Percentiles rank a stretch among this genome's conserved stretches.
Evolutionary conservation across 345 rosid species (phyloP).

Genomic region (Lepidium africanum): DNA sequence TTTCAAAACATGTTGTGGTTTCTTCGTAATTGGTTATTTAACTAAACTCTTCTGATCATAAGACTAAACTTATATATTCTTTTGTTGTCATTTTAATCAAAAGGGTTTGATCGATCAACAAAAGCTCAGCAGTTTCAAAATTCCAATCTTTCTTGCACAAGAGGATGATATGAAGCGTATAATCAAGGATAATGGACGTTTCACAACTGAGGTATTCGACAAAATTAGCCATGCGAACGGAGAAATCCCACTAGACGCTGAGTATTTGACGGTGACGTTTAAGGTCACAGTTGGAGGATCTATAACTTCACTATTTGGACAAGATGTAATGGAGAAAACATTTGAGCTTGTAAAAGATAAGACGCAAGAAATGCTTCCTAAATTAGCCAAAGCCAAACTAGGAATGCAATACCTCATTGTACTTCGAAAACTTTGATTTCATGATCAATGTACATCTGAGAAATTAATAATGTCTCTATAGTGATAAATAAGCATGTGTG

Average conservation of each 20-base stretch:
- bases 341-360: constrained; percentile 2
- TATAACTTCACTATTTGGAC: neutral
- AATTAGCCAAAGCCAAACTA: neutral
- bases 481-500: neutral
- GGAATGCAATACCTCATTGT: constrained; percentile 16
- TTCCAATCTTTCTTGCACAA: constrained; percentile 19
- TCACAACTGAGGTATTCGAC: constrained; percentile 8
- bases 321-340: constrained; percentile 9
- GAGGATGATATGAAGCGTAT: constrained; percentile 9
- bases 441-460: neutral
- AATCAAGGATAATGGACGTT: constrained; percentile 11
- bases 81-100: neutral
- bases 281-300: constrained; percentile 7
- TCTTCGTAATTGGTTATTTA: too few relatives aligned
- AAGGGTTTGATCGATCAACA: constrained; percentile 24
- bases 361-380: constrained; percentile 4
- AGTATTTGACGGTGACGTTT: neutral
- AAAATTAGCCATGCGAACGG: constrained; percentile 9
- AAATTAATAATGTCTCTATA: neutral
- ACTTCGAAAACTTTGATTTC: neutral
- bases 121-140: constrained; percentile 11
- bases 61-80: neutral
- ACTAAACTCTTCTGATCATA: neutral
- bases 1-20: too few relatives aligned
- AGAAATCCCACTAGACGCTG: constrained; percentile 7